These are phyloP conservation scores for Diversispora eburnea DNA, from an alignment of 192 early-diverging fungal species.

Conservation along the genomic window DNA sequence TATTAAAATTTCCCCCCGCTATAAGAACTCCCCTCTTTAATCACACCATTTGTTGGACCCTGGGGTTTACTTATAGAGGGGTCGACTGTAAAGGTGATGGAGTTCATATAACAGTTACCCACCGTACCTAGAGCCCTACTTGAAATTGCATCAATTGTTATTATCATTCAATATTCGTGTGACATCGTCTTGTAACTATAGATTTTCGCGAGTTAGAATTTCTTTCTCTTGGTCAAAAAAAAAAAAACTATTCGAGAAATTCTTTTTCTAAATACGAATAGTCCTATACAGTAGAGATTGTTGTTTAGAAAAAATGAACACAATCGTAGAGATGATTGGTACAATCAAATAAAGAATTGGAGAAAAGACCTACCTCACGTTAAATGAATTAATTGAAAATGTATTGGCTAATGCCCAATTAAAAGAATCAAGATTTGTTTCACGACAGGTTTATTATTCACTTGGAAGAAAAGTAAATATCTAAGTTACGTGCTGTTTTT, in stretches of 20 bases:
- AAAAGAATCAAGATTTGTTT: constrained; percentile 16
- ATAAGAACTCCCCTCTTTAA: too few relatives aligned
- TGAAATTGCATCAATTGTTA: constrained; percentile 20
- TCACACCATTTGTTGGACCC: too few relatives aligned
- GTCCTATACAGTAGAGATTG: constrained; percentile 23
- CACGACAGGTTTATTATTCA: constrained; percentile 15
- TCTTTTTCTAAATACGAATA: background rate
- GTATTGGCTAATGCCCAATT: constrained; percentile 27
- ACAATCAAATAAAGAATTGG: constrained; percentile 25
- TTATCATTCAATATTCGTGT: constrained; percentile 25
- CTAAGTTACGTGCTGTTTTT: background rate
- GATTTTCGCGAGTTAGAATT: constrained; percentile 15
- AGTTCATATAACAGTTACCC: background rate
- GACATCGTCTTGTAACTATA: background rate
- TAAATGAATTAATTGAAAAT: constrained; percentile 30
- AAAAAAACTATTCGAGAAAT: constrained; percentile 23
- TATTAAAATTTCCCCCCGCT: too few relatives aligned
- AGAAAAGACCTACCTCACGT: constrained; percentile 24
- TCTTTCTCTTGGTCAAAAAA: constrained; percentile 19
- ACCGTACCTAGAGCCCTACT: constrained; percentile 3
- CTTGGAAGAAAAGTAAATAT: constrained; percentile 12
- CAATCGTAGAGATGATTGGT: constrained; percentile 23
- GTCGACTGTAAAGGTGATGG: background rate
- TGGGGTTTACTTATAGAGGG: too few relatives aligned
- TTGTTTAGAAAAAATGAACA: constrained; percentile 23